A percentile compares a stretch with the other conserved stretches of the same genome.
Evolutionary conservation across 106 monocot genomes (phyloP).

Genomic region (Vanilla planifolia): DNA sequence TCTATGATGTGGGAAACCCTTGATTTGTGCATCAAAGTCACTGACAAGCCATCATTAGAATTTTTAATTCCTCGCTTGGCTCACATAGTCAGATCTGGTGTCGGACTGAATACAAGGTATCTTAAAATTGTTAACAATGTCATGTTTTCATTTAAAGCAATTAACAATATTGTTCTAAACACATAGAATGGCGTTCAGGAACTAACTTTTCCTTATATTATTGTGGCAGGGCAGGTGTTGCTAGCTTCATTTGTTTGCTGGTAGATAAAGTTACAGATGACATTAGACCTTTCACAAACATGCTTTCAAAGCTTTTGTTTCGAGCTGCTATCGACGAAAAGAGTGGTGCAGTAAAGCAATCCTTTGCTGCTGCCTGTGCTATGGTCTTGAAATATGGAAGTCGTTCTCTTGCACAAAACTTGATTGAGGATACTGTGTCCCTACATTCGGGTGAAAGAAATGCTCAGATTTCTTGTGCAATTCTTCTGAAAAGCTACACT

Average conservation of each 20-base stretch:
- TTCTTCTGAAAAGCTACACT: slow-evolving; percentile 69
- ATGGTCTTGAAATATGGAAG: slow-evolving; percentile 58
- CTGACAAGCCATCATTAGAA: slow-evolving; percentile 62
- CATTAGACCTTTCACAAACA: slow-evolving; percentile 55
- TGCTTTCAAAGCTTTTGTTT: slow-evolving; percentile 60
- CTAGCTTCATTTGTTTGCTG: slow-evolving; percentile 76
- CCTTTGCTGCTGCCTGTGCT: slow-evolving; percentile 88
- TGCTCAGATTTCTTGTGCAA: slow-evolving; percentile 74
- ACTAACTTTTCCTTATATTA: background rate
- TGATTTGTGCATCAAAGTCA: slow-evolving; percentile 77
- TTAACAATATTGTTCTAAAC: no score
- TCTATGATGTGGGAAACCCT: slow-evolving; percentile 99
- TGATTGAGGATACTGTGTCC: slow-evolving; percentile 73
- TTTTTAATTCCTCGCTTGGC: slow-evolving; percentile 74
- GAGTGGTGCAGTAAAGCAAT: slow-evolving; percentile 65
- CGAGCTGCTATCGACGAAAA: slow-evolving; percentile 77
- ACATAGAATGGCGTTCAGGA: no score
- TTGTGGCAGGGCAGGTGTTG: slow-evolving; percentile 82
- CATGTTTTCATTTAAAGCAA: background rate
- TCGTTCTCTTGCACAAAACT: slow-evolving; percentile 54
- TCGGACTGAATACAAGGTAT: slow-evolving; percentile 97
- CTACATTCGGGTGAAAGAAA: slow-evolving; percentile 82
- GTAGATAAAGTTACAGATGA: slow-evolving; percentile 71
- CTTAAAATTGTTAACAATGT: slow-evolving; percentile 1
- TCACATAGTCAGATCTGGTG: slow-evolving; percentile 82